phyloP scores from a whole-genome alignment of 169 alveolate species.

The Plasmodium fragile region DNA sequence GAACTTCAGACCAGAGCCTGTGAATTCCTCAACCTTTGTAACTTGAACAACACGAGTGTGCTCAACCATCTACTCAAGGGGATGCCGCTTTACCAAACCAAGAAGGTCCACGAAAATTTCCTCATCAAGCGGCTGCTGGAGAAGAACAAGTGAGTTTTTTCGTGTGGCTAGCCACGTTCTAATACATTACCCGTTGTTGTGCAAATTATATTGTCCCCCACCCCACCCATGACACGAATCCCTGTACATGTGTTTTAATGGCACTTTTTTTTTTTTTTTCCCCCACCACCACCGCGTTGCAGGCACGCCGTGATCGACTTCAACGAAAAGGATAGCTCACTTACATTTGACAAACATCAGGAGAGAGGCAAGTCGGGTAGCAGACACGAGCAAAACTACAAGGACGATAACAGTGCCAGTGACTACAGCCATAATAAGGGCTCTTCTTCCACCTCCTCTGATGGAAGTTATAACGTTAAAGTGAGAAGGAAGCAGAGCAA shows the following conservation, averaged over 20 bases:
- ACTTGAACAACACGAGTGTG: constrained; percentile 43
- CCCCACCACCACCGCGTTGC: background rate
- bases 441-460: constrained; percentile 15
- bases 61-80: constrained; percentile 29
- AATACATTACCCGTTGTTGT: too few species aligned
- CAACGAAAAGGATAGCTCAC: constrained; percentile 27
- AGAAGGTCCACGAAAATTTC: constrained; percentile 56
- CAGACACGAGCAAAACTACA: background rate
- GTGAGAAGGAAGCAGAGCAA: background rate
- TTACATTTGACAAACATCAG: background rate
- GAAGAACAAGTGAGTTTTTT: constrained; percentile 52
- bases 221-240: too few species aligned
- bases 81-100: constrained; percentile 53
- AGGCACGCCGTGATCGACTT: constrained; percentile 69
- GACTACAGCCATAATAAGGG: constrained; percentile 16
- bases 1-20: constrained; percentile 82
- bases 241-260: too few species aligned
- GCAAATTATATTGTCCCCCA: too few species aligned
- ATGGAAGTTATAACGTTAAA: background rate
- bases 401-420: background rate
- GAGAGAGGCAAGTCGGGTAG: background rate
- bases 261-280: too few species aligned
- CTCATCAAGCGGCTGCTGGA: constrained; percentile 63
- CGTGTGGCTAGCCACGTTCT: background rate
- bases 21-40: constrained; percentile 76